phyloP scores from a whole-genome alignment of 1,139 yeast genomes.

The Blastobotrys petasosporus region DNA sequence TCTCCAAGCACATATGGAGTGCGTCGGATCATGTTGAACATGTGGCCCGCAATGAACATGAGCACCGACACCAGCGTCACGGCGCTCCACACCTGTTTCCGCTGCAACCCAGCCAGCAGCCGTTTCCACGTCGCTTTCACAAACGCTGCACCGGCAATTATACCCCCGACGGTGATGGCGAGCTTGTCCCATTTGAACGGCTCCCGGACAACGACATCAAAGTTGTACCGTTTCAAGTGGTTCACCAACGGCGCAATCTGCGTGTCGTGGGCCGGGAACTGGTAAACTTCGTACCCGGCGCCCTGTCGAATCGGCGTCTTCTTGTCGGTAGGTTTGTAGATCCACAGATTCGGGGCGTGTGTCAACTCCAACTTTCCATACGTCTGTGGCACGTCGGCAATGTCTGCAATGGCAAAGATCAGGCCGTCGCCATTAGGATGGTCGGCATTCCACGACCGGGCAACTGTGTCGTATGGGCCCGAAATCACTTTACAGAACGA shows the following conservation, averaged over 20 bases:
- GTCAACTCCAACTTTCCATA: conserved; percentile 52
- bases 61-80: conserved; percentile 54
- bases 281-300: conserved; percentile 38
- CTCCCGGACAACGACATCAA: conserved; percentile 43
- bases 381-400: conserved; percentile 48
- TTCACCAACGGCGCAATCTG: conserved; percentile 41
- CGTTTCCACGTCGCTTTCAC: conserved; percentile 31
- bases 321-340: conserved; percentile 54
- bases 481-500: conserved; percentile 63
- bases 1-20: conserved; percentile 62
- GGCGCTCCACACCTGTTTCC: conserved; percentile 62
- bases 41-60: conserved; percentile 80
- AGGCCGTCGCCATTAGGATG: conserved; percentile 47
- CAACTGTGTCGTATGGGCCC: conserved; percentile 59
- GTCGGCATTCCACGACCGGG: conserved; percentile 51
- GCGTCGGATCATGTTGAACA: conserved; percentile 84
- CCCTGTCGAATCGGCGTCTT: conserved; percentile 32
- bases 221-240: conserved; percentile 35
- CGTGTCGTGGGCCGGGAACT: conserved; percentile 51
- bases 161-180: conserved; percentile 37
- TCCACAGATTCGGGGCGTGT: conserved; percentile 72
- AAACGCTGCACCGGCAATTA: conserved; percentile 28
- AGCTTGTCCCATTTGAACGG: conserved; percentile 54
- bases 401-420: conserved; percentile 71
- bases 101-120: conserved; percentile 32